Conservation (phyloP, 148 eudicot species). For the Fagopyrum tataricum region DNA sequence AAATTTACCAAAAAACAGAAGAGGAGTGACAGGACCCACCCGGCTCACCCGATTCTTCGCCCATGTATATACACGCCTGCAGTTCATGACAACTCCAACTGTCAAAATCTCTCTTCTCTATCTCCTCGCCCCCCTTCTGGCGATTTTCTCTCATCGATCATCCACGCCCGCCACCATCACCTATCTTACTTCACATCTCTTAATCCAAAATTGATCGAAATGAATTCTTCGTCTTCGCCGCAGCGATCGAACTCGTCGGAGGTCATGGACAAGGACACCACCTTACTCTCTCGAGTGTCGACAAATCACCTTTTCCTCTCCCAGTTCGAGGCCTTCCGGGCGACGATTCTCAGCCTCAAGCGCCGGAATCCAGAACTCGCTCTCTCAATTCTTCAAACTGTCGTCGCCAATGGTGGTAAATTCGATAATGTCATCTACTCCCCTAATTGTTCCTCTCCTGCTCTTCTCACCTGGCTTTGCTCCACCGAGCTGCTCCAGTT, state of each 20-base stretch:
- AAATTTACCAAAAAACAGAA: neutral
- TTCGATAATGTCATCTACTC: constrained; percentile 45
- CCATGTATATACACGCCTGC: neutral
- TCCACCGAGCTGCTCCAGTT: constrained; percentile 64
- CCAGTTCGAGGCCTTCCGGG: constrained; percentile 88
- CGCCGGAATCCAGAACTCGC: constrained; percentile 63
- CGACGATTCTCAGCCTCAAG: constrained; percentile 67
- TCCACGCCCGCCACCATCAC: neutral
- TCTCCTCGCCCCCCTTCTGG: neutral
- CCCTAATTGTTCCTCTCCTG: constrained; percentile 52
- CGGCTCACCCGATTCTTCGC: neutral
- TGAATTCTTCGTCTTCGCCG: neutral
- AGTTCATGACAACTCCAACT: neutral
- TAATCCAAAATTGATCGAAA: neutral
- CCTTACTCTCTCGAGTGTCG: constrained; percentile 43
- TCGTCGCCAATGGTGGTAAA: constrained; percentile 54
- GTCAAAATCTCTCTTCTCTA: constrained; percentile 3
- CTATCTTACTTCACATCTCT: neutral
- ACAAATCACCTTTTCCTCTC: constrained; percentile 77
- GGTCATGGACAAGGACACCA: constrained; percentile 47
- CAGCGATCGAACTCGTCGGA: constrained; percentile 17
- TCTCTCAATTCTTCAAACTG: constrained; percentile 59
- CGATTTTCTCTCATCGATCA: neutral
- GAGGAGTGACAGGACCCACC: too few relatives aligned
- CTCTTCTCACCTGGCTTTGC: constrained; percentile 62